Evolutionary conservation across 805 yeast species (phyloP), one percentile per base, ranked within the genome.

Genomic region (Candida namnaoensis): DNA sequence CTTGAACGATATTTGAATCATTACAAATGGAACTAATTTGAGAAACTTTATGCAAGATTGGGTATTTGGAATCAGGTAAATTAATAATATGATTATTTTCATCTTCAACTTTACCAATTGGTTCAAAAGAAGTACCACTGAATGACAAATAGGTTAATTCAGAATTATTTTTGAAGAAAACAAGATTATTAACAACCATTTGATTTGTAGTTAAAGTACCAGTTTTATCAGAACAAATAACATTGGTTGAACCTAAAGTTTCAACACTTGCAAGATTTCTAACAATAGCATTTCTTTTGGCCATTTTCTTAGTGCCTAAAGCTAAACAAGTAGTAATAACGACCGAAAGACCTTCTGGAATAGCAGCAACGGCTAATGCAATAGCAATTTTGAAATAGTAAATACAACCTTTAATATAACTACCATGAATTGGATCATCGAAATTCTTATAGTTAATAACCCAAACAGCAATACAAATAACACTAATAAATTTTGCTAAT

Each of bases 181-280:
- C 49, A 46, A 38, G 67, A 66, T 40, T 53, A 14, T 65, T 66
- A 1, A 63, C 72, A 23, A 60, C 52, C 75, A 75, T 72, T 48
- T 65, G 66, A 52, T 75, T 75, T 42, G 74, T 66, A 15, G 82
- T 76, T 34, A 76, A 54, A 12, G 73, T 68, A 19, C 73, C 73
- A 4, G 73, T 68, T 42, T 68, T 68, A 47, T 68, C 73, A 32
- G 66, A 63, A 46, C 72, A 68, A 35, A 68, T 58, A 43, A 56
- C 76, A 51, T 73, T 72, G 8, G 77, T 73, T 6, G 76, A 70
- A 7, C 83, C 83, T 48, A 78, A 61, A 11, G 82, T 77, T 54
- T 78, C 83, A 30, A 75, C 75, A 38, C 71, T 66, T 10, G 76
- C 56, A 37, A 74, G 54, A 9, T 67, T 59, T 49, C 74, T 69